phyloP scores from a whole-genome alignment of 2,329 filamentous ascomycete species.

The Exutisphaerella laricina region DNA sequence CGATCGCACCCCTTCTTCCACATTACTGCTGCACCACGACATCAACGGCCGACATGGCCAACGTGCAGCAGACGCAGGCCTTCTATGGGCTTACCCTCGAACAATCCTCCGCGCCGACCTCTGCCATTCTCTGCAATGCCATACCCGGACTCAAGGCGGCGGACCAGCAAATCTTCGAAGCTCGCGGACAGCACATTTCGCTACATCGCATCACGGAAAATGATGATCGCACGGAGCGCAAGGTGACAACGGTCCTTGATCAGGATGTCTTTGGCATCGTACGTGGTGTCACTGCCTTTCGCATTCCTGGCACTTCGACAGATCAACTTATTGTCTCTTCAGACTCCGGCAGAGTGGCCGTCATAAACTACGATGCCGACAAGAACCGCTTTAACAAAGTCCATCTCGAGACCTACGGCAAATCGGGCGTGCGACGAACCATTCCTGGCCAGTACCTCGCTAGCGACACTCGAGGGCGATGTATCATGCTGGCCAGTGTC shows the following conservation, averaged over 20 bases:
- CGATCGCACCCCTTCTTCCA: background rate
- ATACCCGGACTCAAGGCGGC: constrained; percentile 66
- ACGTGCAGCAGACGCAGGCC: constrained; percentile 90
- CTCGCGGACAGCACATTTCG: constrained; percentile 81
- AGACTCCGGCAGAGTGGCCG: constrained; percentile 90
- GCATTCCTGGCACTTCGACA: constrained; percentile 90
- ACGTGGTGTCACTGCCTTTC: constrained; percentile 78
- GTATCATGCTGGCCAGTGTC: constrained; percentile 85
- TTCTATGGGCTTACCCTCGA: constrained; percentile 97
- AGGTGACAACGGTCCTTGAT: constrained; percentile 77
- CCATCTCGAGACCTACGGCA: constrained; percentile 96
- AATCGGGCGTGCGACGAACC: constrained; percentile 88
- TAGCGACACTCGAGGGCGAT: constrained; percentile 90
- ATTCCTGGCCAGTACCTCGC: constrained; percentile 95
- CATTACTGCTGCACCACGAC: constrained; percentile 8
- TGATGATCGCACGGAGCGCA: constrained; percentile 58
- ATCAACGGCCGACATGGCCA: constrained; percentile 65
- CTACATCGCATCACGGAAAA: constrained; percentile 71
- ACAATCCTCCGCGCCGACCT: constrained; percentile 79
- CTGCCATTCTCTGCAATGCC: constrained; percentile 92
- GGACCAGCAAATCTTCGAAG: constrained; percentile 95
- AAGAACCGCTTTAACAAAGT: constrained; percentile 84
- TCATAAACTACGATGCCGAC: constrained; percentile 82
- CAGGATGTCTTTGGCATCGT: constrained; percentile 98
- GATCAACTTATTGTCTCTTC: constrained; percentile 95